Percentiles rank a stretch among this genome's conserved stretches.
phyloP scores from a whole-genome alignment of 2,329 filamentous ascomycete species.

The Alternaria sp. region DNA sequence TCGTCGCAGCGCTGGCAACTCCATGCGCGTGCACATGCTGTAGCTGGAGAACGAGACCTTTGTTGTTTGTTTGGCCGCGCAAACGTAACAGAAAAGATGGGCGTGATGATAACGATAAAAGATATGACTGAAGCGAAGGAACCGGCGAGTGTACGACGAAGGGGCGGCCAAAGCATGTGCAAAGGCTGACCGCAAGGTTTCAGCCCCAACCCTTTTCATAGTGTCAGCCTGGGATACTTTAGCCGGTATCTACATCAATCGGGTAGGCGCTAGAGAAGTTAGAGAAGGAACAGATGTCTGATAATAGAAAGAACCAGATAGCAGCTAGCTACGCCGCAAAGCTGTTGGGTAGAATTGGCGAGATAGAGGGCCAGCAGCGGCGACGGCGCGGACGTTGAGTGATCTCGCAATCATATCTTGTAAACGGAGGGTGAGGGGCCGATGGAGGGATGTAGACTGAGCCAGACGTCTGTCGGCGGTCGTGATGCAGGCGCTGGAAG shows the following conservation, averaged over 20 bases:
- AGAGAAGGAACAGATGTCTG: background rate
- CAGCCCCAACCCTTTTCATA: background rate
- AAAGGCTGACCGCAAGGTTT: background rate
- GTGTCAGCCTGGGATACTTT: background rate
- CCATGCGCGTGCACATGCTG: background rate
- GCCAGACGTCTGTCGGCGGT: background rate
- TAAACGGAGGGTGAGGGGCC: background rate
- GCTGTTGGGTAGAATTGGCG: background rate
- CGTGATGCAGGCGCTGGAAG: background rate
- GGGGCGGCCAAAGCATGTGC: background rate
- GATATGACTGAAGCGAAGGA: background rate
- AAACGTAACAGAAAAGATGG: background rate
- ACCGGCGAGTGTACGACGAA: background rate
- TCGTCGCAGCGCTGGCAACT: background rate
- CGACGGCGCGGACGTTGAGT: background rate
- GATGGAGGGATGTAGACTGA: background rate
- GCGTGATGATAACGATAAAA: background rate
- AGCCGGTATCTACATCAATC: background rate
- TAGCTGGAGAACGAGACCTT: background rate
- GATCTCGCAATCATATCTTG: background rate
- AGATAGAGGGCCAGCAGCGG: background rate
- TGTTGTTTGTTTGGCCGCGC: background rate
- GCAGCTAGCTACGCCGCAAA: background rate
- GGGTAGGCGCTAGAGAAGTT: background rate
- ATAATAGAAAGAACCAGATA: background rate